Percentiles rank a stretch among this genome's conserved stretches.
phyloP scores from a whole-genome alignment of 176 grass and related monocot genomes.

The Ensete glaucum region DNA sequence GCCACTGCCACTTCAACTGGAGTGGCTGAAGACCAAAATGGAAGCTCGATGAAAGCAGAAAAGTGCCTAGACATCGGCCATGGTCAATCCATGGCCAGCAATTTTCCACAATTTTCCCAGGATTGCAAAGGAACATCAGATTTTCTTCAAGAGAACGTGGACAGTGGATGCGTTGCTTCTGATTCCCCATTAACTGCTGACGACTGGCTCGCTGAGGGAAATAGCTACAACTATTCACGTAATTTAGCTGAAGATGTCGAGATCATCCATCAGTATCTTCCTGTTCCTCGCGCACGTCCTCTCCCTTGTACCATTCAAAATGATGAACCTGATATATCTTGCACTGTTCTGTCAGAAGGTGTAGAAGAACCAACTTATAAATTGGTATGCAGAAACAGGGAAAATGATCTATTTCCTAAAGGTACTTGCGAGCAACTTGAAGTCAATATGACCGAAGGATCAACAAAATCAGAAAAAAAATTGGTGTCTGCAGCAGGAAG shows the following conservation, averaged over 20 bases:
- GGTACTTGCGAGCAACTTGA: background rate
- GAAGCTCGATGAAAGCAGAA: background rate
- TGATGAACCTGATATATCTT: constrained; percentile 20
- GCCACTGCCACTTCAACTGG: background rate
- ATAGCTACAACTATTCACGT: constrained; percentile 25
- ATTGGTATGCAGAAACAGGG: background rate
- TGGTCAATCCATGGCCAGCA: too few species aligned
- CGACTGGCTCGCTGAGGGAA: constrained; percentile 31
- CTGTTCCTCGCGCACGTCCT: constrained; percentile 61
- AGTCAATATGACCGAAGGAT: constrained; percentile 7
- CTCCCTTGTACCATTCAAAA: constrained; percentile 38
- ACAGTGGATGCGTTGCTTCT: constrained; percentile 15
- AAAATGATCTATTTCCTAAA: background rate
- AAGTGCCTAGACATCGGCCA: background rate
- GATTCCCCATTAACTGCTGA: constrained; percentile 12
- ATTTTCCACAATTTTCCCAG: background rate
- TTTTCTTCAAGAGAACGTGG: constrained; percentile 27
- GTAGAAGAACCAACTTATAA: background rate
- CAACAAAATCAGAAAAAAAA: constrained; percentile 21
- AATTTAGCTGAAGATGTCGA: constrained; percentile 37
- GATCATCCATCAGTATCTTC: constrained; percentile 11
- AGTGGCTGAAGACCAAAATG: background rate
- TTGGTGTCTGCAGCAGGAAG: constrained; percentile 27
- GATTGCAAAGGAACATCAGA: constrained; percentile 17
- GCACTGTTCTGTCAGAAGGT: background rate